Base-by-base conservation (phyloP, 2,329 filamentous ascomycete genomes). In the Colletotrichum cordylinicola region DNA sequence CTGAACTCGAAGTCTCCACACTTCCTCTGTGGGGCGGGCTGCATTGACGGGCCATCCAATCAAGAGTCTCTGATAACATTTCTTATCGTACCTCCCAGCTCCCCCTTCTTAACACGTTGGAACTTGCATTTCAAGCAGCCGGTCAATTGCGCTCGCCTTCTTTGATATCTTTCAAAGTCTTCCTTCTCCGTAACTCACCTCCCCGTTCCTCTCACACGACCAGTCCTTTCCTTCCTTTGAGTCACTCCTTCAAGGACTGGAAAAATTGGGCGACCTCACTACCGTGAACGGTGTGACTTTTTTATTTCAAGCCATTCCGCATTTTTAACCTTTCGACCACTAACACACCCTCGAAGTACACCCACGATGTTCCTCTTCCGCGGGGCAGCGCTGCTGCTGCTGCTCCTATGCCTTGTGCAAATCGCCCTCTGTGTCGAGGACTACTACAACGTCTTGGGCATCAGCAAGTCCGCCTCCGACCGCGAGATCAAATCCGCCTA, bases 401-500 rank as follows among this genome's bases (percentile, higher is more conserved):
- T 91, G 80, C 84, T 93, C 76, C 82, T 92, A 77, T 86, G 87
- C 60, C 81, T 93, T 15, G 81, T 88, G 75, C 90, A 92, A 80
- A 79, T 93, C 74, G 90, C 85, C 21, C 79, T 90, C 72, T 92
- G 90, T 83, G 88, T 88, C 52, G 90, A 96, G 82, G 95, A 97
- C 83, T 96, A 93, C 82, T 97, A 97, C 86, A 95, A 96, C 85
- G 87, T 98, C 74, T 91, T 99, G 31, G 95, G 94, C 70, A 87
- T 99, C 78, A 91, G 93, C 81, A 95, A 92, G 81, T 89, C 93
- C 76, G 96, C 96, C 18, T 93, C 92, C 62, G 96, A 98, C 70
- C 93, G 93, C 81, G 94, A 98, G 81, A 94, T 99, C 83, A 99
- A 99, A 86, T 94, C 94, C 61, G 96, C 97, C 27, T 99, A 99